Conservation (phyloP, 2,329 filamentous ascomycete species). For the Pseudodiploospora longispora region DNA sequence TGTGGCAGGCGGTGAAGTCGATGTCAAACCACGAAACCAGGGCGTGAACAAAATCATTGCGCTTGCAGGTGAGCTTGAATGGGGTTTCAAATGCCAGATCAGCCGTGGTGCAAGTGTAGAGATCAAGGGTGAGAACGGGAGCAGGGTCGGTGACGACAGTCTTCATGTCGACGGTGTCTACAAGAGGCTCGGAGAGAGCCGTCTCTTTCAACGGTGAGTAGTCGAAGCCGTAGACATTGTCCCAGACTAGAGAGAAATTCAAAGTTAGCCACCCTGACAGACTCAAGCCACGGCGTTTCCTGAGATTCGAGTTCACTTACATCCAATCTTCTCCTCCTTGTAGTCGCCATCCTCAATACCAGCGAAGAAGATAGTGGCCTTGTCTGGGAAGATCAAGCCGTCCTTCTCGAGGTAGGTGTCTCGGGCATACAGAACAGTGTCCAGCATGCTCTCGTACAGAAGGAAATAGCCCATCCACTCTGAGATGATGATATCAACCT, state of each 20-base stretch:
- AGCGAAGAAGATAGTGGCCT: constrained; percentile 93
- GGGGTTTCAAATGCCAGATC: constrained; percentile 79
- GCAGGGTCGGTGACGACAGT: constrained; percentile 90
- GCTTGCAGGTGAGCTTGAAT: constrained; percentile 68
- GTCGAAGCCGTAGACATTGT: constrained; percentile 97
- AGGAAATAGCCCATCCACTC: constrained; percentile 99
- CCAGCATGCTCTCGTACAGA: constrained; percentile 97
- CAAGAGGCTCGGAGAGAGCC: constrained; percentile 88
- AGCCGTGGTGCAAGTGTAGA: constrained; percentile 77
- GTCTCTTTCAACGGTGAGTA: constrained; percentile 90
- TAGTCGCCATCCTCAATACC: constrained; percentile 98
- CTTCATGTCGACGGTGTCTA: constrained; percentile 97
- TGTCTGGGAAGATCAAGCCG: constrained; percentile 96
- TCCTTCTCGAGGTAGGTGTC: constrained; percentile 83
- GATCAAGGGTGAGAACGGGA: constrained; percentile 77
- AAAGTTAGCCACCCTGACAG: too few relatives aligned
- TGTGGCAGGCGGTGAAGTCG: constrained; percentile 96
- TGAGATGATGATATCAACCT: constrained; percentile 99
- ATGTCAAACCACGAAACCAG: constrained; percentile 99
- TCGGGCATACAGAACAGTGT: constrained; percentile 93
- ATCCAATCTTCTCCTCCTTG: constrained; percentile 99
- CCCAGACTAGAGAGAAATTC: constrained; percentile 64
- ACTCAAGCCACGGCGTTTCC: too few relatives aligned
- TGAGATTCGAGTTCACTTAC: constrained; percentile 44
- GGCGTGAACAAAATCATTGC: constrained; percentile 93